Conservation (phyloP, 2,329 filamentous ascomycete species). For the Lomentospora prolificans region DNA sequence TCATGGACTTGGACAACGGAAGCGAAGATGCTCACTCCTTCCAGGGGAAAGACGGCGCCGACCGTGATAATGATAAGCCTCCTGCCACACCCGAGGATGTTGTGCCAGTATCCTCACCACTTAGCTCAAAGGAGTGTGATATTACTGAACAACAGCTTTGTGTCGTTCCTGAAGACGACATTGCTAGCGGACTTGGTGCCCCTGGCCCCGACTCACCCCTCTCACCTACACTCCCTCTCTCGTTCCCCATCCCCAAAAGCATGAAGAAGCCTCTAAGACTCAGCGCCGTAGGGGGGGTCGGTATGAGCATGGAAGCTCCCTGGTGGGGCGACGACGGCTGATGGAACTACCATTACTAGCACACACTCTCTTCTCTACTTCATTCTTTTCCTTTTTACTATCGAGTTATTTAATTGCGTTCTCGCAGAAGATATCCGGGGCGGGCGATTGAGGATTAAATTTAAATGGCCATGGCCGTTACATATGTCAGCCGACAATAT, state of each 20-base stretch:
- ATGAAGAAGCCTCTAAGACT: conserved; percentile 29
- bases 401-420: background rate
- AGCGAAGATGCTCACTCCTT: conserved; percentile 13
- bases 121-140: background rate
- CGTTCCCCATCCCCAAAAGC: conserved; percentile 2
- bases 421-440: background rate
- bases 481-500: background rate
- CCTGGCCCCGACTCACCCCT: conserved; percentile 29
- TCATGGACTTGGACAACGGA: conserved; percentile 23
- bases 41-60: conserved; percentile 15
- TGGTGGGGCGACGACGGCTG: conserved; percentile 33
- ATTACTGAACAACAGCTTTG: background rate
- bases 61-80: conserved; percentile 13
- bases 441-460: conserved; percentile 5
- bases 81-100: conserved; percentile 11
- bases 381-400: conserved; percentile 5
- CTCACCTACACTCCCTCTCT: conserved; percentile 11
- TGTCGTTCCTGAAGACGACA: background rate
- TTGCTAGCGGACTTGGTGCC: conserved; percentile 16
- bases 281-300: conserved; percentile 26
- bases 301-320: conserved; percentile 18
- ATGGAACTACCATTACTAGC: conserved; percentile 4
- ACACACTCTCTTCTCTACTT: background rate
- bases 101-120: background rate
- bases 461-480: conserved; percentile 9